These are phyloP conservation scores for Xylariaceae sp. DNA, from an alignment of 2,329 filamentous ascomycete genomes.

Conservation along the genomic window DNA sequence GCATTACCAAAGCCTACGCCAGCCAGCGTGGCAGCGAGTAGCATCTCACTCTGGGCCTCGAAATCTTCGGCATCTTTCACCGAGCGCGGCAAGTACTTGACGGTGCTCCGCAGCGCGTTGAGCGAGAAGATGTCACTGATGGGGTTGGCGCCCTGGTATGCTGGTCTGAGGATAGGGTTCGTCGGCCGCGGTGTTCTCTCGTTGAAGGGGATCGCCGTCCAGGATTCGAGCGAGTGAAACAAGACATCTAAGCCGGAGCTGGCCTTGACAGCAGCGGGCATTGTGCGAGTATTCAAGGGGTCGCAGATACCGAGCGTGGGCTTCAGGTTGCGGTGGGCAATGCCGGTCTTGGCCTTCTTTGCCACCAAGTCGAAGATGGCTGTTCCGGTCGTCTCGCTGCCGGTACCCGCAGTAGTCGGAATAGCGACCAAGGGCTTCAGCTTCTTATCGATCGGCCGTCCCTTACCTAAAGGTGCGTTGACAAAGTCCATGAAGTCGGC, in stretches of 20 bases:
- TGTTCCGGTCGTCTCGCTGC: conserved; percentile 92
- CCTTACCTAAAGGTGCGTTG: conserved; percentile 87
- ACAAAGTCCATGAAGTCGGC: conserved; percentile 97
- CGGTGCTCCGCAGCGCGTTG: conserved; percentile 72
- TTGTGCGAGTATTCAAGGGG: conserved; percentile 86
- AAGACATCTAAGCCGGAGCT: conserved; percentile 89
- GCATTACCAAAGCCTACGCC: conserved; percentile 97
- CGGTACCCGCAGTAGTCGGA: conserved; percentile 80
- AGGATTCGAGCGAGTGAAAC: conserved; percentile 91
- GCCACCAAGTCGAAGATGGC: conserved; percentile 95
- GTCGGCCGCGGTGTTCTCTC: conserved; percentile 76
- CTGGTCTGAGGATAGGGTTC: conserved; percentile 86
- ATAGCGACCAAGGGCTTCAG: conserved; percentile 75
- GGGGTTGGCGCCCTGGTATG: conserved; percentile 95
- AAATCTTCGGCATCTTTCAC: conserved; percentile 83
- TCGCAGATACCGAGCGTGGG: conserved; percentile 85
- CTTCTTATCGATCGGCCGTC: conserved; percentile 64
- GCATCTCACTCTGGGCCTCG: conserved; percentile 93
- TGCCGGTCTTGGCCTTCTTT: conserved; percentile 88
- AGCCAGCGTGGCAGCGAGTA: conserved; percentile 87
- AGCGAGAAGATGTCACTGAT: conserved; percentile 97
- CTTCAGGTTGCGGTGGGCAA: conserved; percentile 92
- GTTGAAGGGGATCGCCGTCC: conserved; percentile 93
- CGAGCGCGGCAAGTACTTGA: conserved; percentile 87
- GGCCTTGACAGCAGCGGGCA: conserved; percentile 91